A percentile compares a stretch with the other conserved stretches of the same genome.
Conservation (phyloP, 1,284 basidiomycete species). For the Lentinula novae-zelandiae region DNA sequence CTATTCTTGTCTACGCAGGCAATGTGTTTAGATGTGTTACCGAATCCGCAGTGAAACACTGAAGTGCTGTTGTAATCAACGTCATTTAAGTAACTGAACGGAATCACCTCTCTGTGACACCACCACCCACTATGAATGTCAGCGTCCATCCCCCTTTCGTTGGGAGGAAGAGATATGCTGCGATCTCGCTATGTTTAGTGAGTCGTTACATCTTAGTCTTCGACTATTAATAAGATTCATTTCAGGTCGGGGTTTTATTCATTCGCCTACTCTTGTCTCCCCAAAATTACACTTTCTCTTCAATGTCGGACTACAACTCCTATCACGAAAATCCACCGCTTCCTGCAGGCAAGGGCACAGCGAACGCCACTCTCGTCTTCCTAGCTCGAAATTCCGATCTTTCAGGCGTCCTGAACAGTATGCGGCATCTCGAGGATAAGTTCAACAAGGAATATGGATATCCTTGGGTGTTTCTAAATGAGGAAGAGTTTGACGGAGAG, state of each 20-base stretch:
- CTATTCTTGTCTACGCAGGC: too few species aligned
- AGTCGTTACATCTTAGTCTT: too few species aligned
- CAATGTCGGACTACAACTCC: neutral
- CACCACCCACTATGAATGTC: too few species aligned
- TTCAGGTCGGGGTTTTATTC: neutral
- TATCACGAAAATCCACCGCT: neutral
- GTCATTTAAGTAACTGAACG: too few species aligned
- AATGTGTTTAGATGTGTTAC: too few species aligned
- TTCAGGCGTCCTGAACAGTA: conserved; percentile 31
- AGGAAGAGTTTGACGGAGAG: conserved; percentile 63
- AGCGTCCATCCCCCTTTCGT: too few species aligned
- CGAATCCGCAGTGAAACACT: too few species aligned
- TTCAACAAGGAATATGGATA: conserved; percentile 68
- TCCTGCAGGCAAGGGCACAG: conserved; percentile 19
- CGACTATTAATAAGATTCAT: neutral
- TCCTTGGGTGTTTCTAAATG: conserved; percentile 74
- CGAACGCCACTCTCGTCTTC: conserved; percentile 44
- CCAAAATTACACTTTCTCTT: neutral
- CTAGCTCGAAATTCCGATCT: conserved; percentile 41
- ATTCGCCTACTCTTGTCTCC: neutral
- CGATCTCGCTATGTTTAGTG: too few species aligned
- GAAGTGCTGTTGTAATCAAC: too few species aligned
- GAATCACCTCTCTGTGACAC: too few species aligned
- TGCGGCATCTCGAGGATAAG: conserved; percentile 49
- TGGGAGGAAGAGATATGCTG: too few species aligned